Base-by-base conservation (phyloP, 306 rosid species). In the Castanea sativa region DNA sequence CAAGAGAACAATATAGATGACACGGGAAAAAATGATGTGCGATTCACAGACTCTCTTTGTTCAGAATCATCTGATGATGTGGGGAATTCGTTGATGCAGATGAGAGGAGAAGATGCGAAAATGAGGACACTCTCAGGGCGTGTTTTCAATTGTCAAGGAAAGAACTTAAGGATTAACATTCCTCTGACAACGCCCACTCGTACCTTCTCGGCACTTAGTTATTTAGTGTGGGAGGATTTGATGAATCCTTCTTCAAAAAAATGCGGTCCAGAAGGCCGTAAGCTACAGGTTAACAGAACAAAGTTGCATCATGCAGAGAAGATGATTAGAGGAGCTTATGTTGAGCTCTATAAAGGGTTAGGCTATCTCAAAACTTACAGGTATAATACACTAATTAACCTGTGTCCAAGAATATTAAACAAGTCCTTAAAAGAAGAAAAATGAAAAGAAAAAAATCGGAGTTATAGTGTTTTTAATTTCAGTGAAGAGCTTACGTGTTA, bases 301-400 rank as follows among this genome's bases (percentile, higher is more conserved):
- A 91, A 89, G 86, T 71, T 96, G 83, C 93, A 88, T 78, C 96
- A 89, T 83, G 99, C 99, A 49, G 97, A 91, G 79, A 96, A 96
- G 76, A 96, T 96, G 98, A 96, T 96, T 78, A 90, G 81, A 82
- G 91, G 96, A 72, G 99, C 97, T 33, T 92, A 93, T 72, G 75
- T 96, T 83, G 99, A 96, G 79, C 98, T 96, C 79, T 93, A 96
- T 30, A 96, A 93, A 29, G 99, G 97, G 15, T 75, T 96, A 55
- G 97, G 96, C 30, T 96, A 93, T 79, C 96, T 96, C 88, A 89
- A 91, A 81, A 90, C 88, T 85, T 96, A 90, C 78, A 89, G 99
- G 99, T 93, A 90, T 18, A 32, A 33, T 32, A 68, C 71, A 9
- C n/a, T n/a, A 51, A 81, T 41, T 41, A 41, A 41, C 12, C 45